Conservation (phyloP, 2,329 filamentous ascomycete species). For the Arthrobotrys megalospora region DNA sequence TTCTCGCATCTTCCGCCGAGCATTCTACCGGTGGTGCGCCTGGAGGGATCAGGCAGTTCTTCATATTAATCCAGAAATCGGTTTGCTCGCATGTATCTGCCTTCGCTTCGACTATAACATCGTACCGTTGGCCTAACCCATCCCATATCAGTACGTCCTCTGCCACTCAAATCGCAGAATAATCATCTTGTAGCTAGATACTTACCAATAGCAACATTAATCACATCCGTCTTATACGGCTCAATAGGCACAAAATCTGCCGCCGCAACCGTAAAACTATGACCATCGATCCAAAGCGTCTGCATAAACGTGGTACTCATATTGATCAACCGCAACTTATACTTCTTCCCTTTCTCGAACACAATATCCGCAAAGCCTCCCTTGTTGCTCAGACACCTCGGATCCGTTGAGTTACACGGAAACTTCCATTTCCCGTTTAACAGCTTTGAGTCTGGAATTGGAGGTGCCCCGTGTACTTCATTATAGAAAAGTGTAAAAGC, state of each 20-base stretch:
- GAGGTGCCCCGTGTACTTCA: constrained; percentile 63
- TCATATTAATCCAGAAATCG: constrained; percentile 70
- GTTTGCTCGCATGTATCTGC: constrained; percentile 64
- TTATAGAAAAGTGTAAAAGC: constrained; percentile 64
- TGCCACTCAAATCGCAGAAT: not conserved
- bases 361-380: constrained; percentile 58
- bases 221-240: constrained; percentile 75
- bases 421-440: constrained; percentile 57
- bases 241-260: constrained; percentile 76
- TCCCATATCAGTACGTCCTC: not conserved
- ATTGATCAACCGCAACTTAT: constrained; percentile 69
- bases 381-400: constrained; percentile 55
- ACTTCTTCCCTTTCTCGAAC: constrained; percentile 61
- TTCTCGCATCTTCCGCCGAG: constrained; percentile 36
- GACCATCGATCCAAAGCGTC: constrained; percentile 72
- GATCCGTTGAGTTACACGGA: constrained; percentile 64
- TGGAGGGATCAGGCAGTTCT: constrained; percentile 57
- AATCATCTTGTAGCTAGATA: constrained; percentile 63
- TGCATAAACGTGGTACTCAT: constrained; percentile 65
- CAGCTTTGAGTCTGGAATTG: constrained; percentile 40
- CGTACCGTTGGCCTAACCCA: constrained; percentile 67
- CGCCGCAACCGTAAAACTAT: constrained; percentile 76
- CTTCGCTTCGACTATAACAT: constrained; percentile 70
- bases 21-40: constrained; percentile 23
- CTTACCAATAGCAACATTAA: constrained; percentile 76